phyloP scores from a whole-genome alignment of 2,329 filamentous ascomycete genomes.

The Apiospora aurea region DNA sequence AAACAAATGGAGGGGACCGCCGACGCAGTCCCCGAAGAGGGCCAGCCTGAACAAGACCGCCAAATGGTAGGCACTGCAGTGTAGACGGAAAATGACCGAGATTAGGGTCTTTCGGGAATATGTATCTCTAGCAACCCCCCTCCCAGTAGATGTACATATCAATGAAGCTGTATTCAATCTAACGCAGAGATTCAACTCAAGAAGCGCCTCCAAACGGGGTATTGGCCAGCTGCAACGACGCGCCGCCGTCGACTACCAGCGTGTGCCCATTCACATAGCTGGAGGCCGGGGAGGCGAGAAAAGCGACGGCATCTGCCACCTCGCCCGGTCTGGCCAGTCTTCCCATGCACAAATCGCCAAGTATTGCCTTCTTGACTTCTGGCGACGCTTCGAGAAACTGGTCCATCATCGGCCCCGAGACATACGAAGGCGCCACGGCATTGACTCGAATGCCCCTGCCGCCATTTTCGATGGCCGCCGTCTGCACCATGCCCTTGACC shows the following conservation, averaged over 20 bases:
- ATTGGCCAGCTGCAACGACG: slow-evolving; percentile 30
- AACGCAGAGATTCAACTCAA: background rate
- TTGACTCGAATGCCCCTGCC: slow-evolving; percentile 31
- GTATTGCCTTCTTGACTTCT: slow-evolving; percentile 30
- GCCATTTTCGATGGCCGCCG: slow-evolving; percentile 32
- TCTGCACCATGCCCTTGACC: slow-evolving; percentile 34
- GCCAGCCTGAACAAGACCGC: too few species aligned
- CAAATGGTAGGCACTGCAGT: too few species aligned
- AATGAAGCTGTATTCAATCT: too few species aligned
- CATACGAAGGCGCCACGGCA: slow-evolving; percentile 33
- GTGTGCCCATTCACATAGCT: slow-evolving; percentile 35
- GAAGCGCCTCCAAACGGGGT: slow-evolving; percentile 27
- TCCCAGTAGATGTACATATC: too few species aligned
- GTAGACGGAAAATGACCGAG: too few species aligned
- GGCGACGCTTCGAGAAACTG: slow-evolving; percentile 30
- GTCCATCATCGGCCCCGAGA: slow-evolving; percentile 32
- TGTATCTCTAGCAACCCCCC: too few species aligned
- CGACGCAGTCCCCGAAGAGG: too few species aligned
- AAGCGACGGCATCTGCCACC: slow-evolving; percentile 32
- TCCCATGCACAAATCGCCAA: slow-evolving; percentile 28
- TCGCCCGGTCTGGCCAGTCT: slow-evolving; percentile 27
- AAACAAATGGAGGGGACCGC: too few species aligned
- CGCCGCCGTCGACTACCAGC: slow-evolving; percentile 33
- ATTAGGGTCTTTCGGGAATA: too few species aligned
- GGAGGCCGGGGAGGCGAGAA: slow-evolving; percentile 32